Conservation (phyloP, 164 flowering plant species). For the Kalanchoe fedtschenkoi region DNA sequence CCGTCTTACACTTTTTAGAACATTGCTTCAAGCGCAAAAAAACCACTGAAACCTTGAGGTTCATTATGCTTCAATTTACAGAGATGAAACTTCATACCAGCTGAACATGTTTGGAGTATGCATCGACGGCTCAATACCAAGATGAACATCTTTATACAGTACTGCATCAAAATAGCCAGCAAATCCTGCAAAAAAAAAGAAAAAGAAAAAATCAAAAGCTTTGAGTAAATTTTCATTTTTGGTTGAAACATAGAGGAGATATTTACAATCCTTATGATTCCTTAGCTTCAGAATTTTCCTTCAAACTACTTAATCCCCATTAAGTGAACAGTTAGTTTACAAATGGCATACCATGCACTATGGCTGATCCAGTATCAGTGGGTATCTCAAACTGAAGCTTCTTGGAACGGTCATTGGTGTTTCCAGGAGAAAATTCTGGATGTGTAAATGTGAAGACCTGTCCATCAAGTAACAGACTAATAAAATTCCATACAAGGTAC, state of each 20-base stretch:
- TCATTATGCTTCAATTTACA: background rate
- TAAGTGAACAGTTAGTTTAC: background rate
- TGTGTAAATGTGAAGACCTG: conserved; percentile 90
- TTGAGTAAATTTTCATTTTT: background rate
- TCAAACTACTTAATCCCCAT: background rate
- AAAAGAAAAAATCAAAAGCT: background rate
- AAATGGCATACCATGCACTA: conserved; percentile 71
- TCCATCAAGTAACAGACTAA: background rate
- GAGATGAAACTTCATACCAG: conserved; percentile 38
- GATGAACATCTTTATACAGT: conserved; percentile 94
- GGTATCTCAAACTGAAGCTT: conserved; percentile 73
- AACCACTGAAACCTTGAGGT: no score
- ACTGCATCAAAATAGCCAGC: conserved; percentile 97
- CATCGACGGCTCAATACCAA: conserved; percentile 88
- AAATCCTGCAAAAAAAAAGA: conserved; percentile 53
- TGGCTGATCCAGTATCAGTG: conserved; percentile 67
- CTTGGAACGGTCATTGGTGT: conserved; percentile 64
- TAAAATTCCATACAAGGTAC: background rate
- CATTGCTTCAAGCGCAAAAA: no score
- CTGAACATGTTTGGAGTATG: conserved; percentile 98
- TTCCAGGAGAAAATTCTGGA: conserved; percentile 49
- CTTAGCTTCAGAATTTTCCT: background rate
- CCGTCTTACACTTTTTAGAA: no score
- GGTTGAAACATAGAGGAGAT: background rate
- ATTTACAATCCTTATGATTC: background rate